phyloP scores from a whole-genome alignment of 768 basidiomycete species.

The Agaricus sinodeliciosus region DNA sequence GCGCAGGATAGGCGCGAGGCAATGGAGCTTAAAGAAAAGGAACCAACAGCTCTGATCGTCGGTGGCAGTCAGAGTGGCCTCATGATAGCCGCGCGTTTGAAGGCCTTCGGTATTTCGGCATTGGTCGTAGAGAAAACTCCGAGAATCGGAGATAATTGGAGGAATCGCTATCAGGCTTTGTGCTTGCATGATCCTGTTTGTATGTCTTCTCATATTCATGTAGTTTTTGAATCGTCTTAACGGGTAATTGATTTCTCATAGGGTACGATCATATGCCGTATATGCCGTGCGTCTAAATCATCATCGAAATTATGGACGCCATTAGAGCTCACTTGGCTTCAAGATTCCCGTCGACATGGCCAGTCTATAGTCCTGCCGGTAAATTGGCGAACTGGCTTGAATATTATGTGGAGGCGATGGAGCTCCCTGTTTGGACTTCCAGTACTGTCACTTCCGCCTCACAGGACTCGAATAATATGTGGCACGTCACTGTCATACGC shows the following conservation, averaged over 20 bases:
- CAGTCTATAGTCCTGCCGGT: conserved; percentile 44
- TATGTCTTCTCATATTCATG: conserved; percentile 26
- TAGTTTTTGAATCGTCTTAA: not conserved
- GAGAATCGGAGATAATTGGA: conserved; percentile 55
- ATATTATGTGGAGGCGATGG: conserved; percentile 49
- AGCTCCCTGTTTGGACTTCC: conserved; percentile 59
- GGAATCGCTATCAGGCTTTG: conserved; percentile 51
- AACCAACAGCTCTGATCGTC: conserved; percentile 49
- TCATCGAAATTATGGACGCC: not conserved
- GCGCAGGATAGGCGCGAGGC: conserved; percentile 30
- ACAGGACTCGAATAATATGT: conserved; percentile 31
- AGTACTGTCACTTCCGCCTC: conserved; percentile 31
- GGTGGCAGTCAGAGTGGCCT: conserved; percentile 61
- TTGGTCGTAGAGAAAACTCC: conserved; percentile 53
- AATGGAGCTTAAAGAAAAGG: conserved; percentile 31
- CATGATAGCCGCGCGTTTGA: conserved; percentile 53
- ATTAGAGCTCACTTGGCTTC: not conserved
- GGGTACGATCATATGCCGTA: conserved; percentile 22
- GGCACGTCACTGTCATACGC: conserved; percentile 34
- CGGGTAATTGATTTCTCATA: conserved; percentile 12
- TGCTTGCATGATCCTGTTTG: conserved; percentile 52
- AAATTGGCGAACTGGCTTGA: conserved; percentile 64
- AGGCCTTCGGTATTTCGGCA: conserved; percentile 41
- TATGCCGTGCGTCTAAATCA: conserved; percentile 11
- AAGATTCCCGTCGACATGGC: conserved; percentile 56